Evolutionary conservation across 495 filamentous ascomycete genomes (phyloP).

Genomic region (Rusavskia elegans): DNA sequence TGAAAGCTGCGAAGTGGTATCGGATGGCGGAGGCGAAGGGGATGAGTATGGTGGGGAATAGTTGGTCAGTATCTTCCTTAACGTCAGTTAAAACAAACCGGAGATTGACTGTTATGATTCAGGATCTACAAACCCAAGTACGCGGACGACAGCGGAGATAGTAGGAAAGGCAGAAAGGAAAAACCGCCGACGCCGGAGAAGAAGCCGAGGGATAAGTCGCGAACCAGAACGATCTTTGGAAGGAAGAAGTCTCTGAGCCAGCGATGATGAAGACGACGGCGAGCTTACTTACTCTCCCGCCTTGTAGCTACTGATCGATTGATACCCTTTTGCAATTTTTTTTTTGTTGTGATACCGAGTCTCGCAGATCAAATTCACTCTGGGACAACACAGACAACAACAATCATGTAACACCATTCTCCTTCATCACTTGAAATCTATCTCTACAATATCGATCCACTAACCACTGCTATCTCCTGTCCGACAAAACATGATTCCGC

Average conservation of each 20-base stretch:
- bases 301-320: not conserved
- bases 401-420: too few species aligned
- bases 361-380: too few species aligned
- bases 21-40: slow-evolving; percentile 80
- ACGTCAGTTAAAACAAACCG: not conserved
- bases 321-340: too few species aligned
- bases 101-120: not conserved
- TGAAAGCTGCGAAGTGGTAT: slow-evolving; percentile 85
- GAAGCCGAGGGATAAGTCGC: slow-evolving; percentile 45
- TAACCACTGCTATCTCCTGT: too few species aligned
- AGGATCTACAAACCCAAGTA: slow-evolving; percentile 96
- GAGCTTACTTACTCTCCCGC: not conserved
- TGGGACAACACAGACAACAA: too few species aligned
- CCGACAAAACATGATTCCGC: too few species aligned
- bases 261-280: not conserved
- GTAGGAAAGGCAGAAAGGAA: slow-evolving; percentile 23
- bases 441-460: too few species aligned
- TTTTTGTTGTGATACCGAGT: too few species aligned
- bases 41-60: slow-evolving; percentile 94
- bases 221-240: slow-evolving; percentile 51
- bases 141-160: slow-evolving; percentile 37
- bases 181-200: slow-evolving; percentile 30
- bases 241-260: slow-evolving; percentile 34
- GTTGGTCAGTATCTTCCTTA: slow-evolving; percentile 50
- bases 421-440: too few species aligned